Evolutionary conservation across 345 rosid species (phyloP).

Genomic region (Bruguiera parviflora): DNA sequence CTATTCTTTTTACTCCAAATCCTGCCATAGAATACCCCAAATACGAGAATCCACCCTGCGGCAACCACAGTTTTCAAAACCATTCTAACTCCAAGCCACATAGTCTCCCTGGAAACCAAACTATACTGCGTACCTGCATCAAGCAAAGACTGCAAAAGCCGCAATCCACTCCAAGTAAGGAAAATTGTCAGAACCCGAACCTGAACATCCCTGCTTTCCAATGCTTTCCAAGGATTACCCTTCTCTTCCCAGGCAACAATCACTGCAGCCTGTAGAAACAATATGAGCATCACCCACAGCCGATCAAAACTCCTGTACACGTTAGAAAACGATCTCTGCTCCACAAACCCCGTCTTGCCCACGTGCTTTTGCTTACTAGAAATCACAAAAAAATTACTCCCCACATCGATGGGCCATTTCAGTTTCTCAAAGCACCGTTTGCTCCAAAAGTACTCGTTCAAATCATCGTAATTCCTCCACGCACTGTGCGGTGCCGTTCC

Average conservation of each 20-base stretch:
- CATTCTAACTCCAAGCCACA: constrained; percentile 71
- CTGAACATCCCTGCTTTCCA: constrained; percentile 47
- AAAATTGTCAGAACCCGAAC: constrained; percentile 71
- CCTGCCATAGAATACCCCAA: constrained; percentile 58
- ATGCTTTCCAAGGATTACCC: constrained; percentile 59
- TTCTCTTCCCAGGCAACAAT: constrained; percentile 66
- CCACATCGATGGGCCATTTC: constrained; percentile 79
- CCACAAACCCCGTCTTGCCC: constrained; percentile 93
- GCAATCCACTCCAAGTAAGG: constrained; percentile 82
- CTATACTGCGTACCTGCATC: constrained; percentile 63
- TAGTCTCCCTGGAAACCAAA: constrained; percentile 75
- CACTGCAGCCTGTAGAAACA: constrained; percentile 74
- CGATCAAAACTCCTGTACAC: constrained; percentile 82
- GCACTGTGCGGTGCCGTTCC: constrained; percentile 94
- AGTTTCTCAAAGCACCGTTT: constrained; percentile 76
- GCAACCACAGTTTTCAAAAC: constrained; percentile 70
- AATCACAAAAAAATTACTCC: constrained; percentile 66
- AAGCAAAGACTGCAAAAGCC: constrained; percentile 77
- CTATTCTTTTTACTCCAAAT: constrained; percentile 71
- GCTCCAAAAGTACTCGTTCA: constrained; percentile 96
- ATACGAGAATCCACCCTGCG: constrained; percentile 60
- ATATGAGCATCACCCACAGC: constrained; percentile 73
- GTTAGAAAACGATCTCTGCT: constrained; percentile 91
- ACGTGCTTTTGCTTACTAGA: constrained; percentile 50
- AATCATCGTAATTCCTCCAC: constrained; percentile 92